Evolutionary conservation across 148 eudicot genomes (phyloP).

Genomic region (Cornus suecica): DNA sequence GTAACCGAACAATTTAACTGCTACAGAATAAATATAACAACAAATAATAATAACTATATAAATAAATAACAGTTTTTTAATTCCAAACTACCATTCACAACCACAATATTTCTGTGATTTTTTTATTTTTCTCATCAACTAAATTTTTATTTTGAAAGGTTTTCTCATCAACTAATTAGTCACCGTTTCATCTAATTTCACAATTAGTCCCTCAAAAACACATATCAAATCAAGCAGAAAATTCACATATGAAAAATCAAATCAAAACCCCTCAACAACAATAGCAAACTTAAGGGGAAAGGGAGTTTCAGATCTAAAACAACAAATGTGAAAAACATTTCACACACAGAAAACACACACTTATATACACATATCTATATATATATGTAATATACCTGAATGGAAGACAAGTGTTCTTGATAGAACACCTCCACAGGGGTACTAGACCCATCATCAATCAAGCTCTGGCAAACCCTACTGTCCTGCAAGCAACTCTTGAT

Average conservation of each 20-base stretch:
- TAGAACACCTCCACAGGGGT: conserved; percentile 37
- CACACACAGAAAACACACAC: neutral
- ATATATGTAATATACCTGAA: conserved; percentile 55
- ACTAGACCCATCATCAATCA: conserved; percentile 23
- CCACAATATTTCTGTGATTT: no score
- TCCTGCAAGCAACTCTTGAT: conserved; percentile 70
- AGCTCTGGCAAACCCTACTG: conserved; percentile 62
- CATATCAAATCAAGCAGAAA: neutral
- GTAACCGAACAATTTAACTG: no score
- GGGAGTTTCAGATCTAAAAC: neutral
- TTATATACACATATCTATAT: no score
- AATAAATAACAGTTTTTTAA: no score
- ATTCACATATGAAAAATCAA: neutral
- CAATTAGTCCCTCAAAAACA: neutral
- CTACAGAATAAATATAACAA: no score
- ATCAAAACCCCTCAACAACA: neutral
- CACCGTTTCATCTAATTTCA: neutral
- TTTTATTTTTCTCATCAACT: no score
- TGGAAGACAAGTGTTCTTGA: conserved; percentile 42
- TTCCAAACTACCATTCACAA: no score
- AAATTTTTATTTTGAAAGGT: no score
- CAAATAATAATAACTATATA: no score
- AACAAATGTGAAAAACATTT: neutral
- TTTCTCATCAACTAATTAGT: no score
- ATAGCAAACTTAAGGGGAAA: neutral